Evolutionary conservation across 257 asterid species (phyloP), one percentile per base, ranked within the genome.

Genomic region (Sherardia arvensis): DNA sequence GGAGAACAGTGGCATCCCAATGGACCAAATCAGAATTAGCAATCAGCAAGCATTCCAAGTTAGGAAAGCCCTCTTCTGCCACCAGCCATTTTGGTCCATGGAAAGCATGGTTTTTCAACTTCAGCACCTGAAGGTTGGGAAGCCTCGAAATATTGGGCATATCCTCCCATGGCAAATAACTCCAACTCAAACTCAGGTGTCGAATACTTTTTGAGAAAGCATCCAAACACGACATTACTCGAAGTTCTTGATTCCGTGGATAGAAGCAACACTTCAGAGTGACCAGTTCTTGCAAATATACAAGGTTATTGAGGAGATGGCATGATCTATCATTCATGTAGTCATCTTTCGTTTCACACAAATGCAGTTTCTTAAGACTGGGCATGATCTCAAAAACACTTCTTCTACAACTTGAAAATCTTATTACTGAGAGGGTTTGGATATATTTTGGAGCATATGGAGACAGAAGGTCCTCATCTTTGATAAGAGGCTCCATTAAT

Each of bases 81-180:
- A 32, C 53, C 8, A 33, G 23, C 66, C 66, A 68, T 30, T 15
- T 26, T 17, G 40, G 34, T 49, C 72, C 72, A 21, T 43, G 66
- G 25, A 68, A 68, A 48, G 66, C 66, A 60, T 48, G 32, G 29
- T 49, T 49, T 33, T 68, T 68, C 29, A 68, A 26, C 27, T 68
- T 68, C 9, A 68, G 67, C 9, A 68, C 67, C 51, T 68, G 43
- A 1, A 68, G 67, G 2, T 23, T 68, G 2, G 66, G 72, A 8
- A 68, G 49, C 61, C 1, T 22, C 7, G 66, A 60, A 25, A 68
- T 33, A 6, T n/a, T 22, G 5, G 32, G 5, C 38, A 59, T 68
- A 15, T 48, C 60, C 5, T 59, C 21, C 72, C 72, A 68, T 15
- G 61, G 53, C 8, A 60, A 27, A 18, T 59, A 32, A 8, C 66